Conservation (phyloP, 768 basidiomycete genomes). For the Pleurotus ostreatus region DNA sequence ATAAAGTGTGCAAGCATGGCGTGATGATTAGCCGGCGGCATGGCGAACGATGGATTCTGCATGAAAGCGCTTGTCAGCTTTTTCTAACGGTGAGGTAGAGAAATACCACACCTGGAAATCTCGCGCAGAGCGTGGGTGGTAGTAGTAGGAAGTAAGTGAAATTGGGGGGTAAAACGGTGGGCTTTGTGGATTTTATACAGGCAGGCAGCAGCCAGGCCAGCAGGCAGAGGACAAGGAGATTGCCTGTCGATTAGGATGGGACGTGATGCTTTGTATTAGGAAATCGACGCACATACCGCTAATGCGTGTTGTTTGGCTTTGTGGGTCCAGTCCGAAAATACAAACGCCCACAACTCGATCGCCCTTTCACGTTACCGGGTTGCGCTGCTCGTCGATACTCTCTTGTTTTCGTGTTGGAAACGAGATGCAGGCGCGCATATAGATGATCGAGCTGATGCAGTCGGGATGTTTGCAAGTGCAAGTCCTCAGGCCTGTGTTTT, state of each 20-base stretch:
- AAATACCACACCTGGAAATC: too few species aligned
- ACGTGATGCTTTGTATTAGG: conserved; percentile 7
- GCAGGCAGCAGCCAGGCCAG: not conserved
- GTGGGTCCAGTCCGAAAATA: conserved; percentile 7
- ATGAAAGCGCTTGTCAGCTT: not conserved
- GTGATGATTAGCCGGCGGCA: not conserved
- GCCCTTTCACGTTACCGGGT: not conserved
- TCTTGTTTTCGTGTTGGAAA: conserved; percentile 4
- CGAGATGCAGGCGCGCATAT: conserved; percentile 2
- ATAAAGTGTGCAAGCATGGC: not conserved
- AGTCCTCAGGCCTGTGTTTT: too few species aligned
- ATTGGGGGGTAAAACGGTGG: not conserved
- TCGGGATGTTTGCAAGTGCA: too few species aligned
- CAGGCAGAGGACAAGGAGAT: conserved; percentile 5
- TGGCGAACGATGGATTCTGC: not conserved
- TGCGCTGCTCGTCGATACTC: not conserved
- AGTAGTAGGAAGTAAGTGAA: not conserved
- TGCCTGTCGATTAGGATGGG: conserved; percentile 3
- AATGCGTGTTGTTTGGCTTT: conserved; percentile 5
- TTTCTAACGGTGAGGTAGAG: too few species aligned
- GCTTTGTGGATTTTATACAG: not conserved
- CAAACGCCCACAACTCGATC: conserved; percentile 8
- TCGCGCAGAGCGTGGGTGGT: not conserved
- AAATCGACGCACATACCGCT: conserved; percentile 5
- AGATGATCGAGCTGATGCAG: not conserved